A percentile compares a stretch with the other conserved stretches of the same genome.
Evolutionary conservation across 2,329 filamentous ascomycete genomes (phyloP).

Genomic region (Acrocalymma vagum): DNA sequence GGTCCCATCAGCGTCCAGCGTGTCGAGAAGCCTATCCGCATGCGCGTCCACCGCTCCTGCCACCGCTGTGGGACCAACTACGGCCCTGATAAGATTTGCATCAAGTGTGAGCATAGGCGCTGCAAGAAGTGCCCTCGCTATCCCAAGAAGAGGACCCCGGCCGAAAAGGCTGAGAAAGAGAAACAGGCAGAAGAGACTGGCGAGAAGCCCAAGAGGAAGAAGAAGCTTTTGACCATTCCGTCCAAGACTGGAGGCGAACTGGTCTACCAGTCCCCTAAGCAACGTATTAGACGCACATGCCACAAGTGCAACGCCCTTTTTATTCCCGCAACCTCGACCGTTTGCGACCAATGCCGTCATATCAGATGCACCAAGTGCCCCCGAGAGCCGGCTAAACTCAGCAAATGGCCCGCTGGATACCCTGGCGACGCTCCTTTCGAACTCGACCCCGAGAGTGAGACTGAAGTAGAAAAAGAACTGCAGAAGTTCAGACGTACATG

Average conservation of each 20-base stretch:
- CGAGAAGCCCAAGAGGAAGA: slow-evolving; percentile 57
- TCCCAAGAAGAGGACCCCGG: slow-evolving; percentile 68
- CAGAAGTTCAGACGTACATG: slow-evolving; percentile 47
- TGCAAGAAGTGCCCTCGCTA: slow-evolving; percentile 83
- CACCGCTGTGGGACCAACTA: slow-evolving; percentile 82
- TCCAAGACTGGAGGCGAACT: slow-evolving; percentile 74
- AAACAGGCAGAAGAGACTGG: slow-evolving; percentile 43
- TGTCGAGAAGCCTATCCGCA: slow-evolving; percentile 78
- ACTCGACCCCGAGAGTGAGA: slow-evolving; percentile 41
- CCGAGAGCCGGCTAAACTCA: slow-evolving; percentile 76
- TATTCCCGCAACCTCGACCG: slow-evolving; percentile 56
- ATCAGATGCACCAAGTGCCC: slow-evolving; percentile 82
- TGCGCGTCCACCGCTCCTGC: slow-evolving; percentile 81
- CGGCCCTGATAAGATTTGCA: slow-evolving; percentile 75
- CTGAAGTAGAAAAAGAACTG: slow-evolving; percentile 29
- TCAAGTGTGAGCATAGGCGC: slow-evolving; percentile 78
- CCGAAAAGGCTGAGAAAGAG: slow-evolving; percentile 40
- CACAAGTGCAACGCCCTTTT: slow-evolving; percentile 77
- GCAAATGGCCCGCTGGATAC: slow-evolving; percentile 75
- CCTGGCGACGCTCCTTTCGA: slow-evolving; percentile 70
- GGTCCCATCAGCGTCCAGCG: slow-evolving; percentile 54
- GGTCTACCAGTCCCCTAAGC: slow-evolving; percentile 74
- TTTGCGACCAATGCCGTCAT: slow-evolving; percentile 76
- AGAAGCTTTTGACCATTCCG: slow-evolving; percentile 68
- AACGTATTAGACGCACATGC: slow-evolving; percentile 78